Conservation (phyloP, 1,139 yeast species). For the Yarrowia galli region DNA sequence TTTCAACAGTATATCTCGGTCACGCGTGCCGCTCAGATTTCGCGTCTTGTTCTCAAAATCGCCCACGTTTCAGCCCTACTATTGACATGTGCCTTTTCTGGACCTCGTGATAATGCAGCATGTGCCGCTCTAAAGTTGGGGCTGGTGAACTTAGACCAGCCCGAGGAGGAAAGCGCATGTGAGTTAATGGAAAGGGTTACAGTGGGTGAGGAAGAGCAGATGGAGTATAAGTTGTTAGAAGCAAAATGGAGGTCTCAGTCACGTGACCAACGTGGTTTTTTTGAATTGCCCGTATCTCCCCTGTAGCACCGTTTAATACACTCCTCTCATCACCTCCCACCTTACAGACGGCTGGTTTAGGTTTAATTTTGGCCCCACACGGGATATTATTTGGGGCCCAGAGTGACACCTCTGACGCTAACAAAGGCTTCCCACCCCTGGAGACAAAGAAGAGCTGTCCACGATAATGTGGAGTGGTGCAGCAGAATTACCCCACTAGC, state of each 20-base stretch:
- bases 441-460: background rate
- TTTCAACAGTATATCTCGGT: too few species aligned
- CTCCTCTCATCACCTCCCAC: background rate
- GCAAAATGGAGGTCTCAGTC: background rate
- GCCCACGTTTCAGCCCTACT: background rate
- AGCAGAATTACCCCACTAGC: conserved; percentile 1
- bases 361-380: conserved; percentile 23
- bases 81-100: background rate
- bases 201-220: background rate
- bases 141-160: conserved; percentile 28
- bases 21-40: background rate
- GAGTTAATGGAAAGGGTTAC: too few species aligned
- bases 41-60: background rate
- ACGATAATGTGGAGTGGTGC: conserved; percentile 3
- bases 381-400: background rate
- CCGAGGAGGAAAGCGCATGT: background rate
- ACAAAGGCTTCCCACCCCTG: background rate
- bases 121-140: background rate
- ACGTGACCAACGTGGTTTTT: background rate
- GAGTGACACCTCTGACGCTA: background rate
- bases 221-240: background rate
- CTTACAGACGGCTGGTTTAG: background rate
- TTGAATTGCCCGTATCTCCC: background rate
- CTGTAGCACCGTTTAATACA: too few species aligned
- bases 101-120: conserved; percentile 13